Base-by-base conservation (phyloP, 306 rosid species). In the Trichosanthes cucumerina region DNA sequence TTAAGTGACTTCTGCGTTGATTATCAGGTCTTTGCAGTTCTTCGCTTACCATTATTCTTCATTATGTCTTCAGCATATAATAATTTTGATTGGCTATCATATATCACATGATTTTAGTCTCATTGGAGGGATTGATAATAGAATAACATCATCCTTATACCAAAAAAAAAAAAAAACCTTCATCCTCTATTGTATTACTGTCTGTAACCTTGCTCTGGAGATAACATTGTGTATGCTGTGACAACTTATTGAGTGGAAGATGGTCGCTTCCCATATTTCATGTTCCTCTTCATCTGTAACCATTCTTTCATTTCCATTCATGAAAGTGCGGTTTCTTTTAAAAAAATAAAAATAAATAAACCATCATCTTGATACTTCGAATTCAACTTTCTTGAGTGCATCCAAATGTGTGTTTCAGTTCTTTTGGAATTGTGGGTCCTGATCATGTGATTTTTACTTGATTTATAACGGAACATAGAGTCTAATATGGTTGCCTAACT, bases 1-100 rank as follows among this genome's bases (percentile, higher is more conserved):
- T 70, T 94, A 79, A 86, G 62, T 77, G 77, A 24, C 13, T 24
- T 18, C 57, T 56, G 52, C 28, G 63, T 21, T 39, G n/a, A 36
- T 83, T 62, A 65, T 82, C 23, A 63, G 72, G 62, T 69, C 57
- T 47, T 60, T 70, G n/a, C 60, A 34, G 39, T 59, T 58, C 65
- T 39, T 53, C 13, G 10, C 79, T n/a, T 76, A 24, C 38, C 52
- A 38, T 76, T 12, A 15, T 54, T 53, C 19, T 75, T 54, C 73
- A 39, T 74, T 19, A 77, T 50, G 46, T 47, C 77, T 77, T 36
- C 66, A 75, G 38, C 63, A 31, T 33, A 69, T 79, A 34, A 41
- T 58, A 47, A 54, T 59, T 6, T 60, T 50, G 44, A 50, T 63
- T 24, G 49, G 46, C 6, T 46, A 41, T 19, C 50, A 56, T 34